Evolutionary conservation across 768 basidiomycete species (phyloP).

Genomic region (Calvatia gigantea): DNA sequence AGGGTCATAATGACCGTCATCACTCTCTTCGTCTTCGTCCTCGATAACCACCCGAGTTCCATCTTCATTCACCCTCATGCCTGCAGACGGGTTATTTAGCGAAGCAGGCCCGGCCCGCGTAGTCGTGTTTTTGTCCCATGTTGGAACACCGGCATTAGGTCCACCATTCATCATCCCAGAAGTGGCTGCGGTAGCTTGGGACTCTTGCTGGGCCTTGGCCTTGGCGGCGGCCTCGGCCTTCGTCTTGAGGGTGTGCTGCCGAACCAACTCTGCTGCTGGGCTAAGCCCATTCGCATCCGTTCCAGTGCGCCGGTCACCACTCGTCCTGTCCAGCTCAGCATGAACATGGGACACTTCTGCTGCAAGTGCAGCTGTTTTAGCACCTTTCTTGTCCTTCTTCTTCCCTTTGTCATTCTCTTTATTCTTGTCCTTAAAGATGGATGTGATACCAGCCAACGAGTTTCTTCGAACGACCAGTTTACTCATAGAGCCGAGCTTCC

Average conservation of each 20-base stretch:
- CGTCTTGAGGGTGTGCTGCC: constrained; percentile 89
- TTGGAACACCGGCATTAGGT: constrained; percentile 39
- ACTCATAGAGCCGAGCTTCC: constrained; percentile 90
- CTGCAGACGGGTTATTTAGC: constrained; percentile 37
- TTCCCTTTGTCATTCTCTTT: constrained; percentile 34
- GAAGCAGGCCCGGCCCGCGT: constrained; percentile 48
- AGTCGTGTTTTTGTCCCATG: constrained; percentile 84
- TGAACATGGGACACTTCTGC: constrained; percentile 79
- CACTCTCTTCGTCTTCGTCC: constrained; percentile 65
- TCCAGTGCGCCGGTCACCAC: constrained; percentile 57
- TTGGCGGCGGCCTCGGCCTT: constrained; percentile 76
- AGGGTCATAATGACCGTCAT: constrained; percentile 45
- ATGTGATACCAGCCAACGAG: constrained; percentile 87
- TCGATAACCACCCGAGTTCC: constrained; percentile 64
- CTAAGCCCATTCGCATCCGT: constrained; percentile 70
- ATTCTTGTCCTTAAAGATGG: constrained; percentile 88
- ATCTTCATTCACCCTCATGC: constrained; percentile 55
- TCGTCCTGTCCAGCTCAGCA: constrained; percentile 71
- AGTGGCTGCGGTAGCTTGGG: constrained; percentile 34
- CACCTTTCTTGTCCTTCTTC: constrained; percentile 51
- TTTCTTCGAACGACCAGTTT: constrained; percentile 80
- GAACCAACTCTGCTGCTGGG: constrained; percentile 85
- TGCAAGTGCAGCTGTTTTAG: constrained; percentile 62
- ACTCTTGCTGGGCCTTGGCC: constrained; percentile 56
- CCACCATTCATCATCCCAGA: constrained; percentile 26